Evolutionary conservation across 352 stramenopile species (phyloP).

Genomic region (Pythium volutum): DNA sequence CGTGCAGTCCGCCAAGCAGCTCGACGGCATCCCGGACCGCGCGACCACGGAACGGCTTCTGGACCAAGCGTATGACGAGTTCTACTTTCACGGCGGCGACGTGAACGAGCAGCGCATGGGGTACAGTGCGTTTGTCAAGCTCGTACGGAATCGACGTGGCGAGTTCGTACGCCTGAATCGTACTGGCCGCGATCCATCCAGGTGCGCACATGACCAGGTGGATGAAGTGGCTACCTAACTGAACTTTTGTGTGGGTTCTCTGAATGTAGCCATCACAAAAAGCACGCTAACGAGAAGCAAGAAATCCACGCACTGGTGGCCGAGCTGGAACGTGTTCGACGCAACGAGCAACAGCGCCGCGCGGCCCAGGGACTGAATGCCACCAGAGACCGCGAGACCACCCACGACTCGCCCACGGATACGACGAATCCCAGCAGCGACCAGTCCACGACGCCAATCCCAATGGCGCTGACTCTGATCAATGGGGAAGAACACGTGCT

Average conservation of each 20-base stretch:
- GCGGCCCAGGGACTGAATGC: background rate
- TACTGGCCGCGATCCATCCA: background rate
- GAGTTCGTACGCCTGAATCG: slow-evolving; percentile 30
- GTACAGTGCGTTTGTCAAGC: slow-evolving; percentile 63
- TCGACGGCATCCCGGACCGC: slow-evolving; percentile 41
- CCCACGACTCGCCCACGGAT: background rate
- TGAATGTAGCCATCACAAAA: slow-evolving; percentile 13
- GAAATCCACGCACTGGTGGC: slow-evolving; percentile 56
- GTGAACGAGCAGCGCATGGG: slow-evolving; percentile 49
- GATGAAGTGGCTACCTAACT: background rate
- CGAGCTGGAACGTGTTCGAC: slow-evolving; percentile 54
- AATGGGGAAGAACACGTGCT: slow-evolving; percentile 32
- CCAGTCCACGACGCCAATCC: background rate
- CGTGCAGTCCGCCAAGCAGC: slow-evolving; percentile 52
- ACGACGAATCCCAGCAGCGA: background rate
- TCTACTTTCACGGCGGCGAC: slow-evolving; percentile 60
- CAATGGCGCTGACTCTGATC: background rate
- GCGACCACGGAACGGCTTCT: slow-evolving; percentile 56
- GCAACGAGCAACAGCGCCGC: background rate
- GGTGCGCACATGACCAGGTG: background rate
- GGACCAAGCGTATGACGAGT: slow-evolving; percentile 68
- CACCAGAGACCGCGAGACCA: background rate
- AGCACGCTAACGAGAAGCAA: slow-evolving; percentile 40
- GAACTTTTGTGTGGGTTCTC: slow-evolving; percentile 7
- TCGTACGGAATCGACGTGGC: slow-evolving; percentile 59